Percentiles rank a stretch among this genome's conserved stretches.
These are phyloP conservation scores for Papiliotrema laurentii DNA, from an alignment of 1,284 basidiomycete species.

Conservation along the genomic window DNA sequence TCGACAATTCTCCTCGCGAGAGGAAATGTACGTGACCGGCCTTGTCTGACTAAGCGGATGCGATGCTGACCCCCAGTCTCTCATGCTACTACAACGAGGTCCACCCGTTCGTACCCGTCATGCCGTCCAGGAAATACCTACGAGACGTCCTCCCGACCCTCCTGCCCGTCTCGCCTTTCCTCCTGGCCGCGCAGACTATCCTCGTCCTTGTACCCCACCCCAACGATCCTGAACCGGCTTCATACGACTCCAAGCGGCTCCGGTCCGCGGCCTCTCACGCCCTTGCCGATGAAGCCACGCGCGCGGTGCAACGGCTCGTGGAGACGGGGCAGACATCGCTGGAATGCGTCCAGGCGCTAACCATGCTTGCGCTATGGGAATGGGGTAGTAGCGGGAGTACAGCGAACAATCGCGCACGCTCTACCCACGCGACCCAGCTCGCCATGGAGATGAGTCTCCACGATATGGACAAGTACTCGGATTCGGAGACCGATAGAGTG, in stretches of 20 bases:
- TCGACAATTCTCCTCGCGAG: constrained; percentile 26
- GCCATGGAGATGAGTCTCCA: constrained; percentile 45
- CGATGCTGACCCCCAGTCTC: constrained; percentile 19
- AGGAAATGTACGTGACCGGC: constrained; percentile 35
- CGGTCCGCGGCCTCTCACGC: constrained; percentile 28
- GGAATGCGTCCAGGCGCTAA: constrained; percentile 43
- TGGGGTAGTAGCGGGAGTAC: constrained; percentile 41
- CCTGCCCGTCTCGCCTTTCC: constrained; percentile 40
- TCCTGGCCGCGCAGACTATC: constrained; percentile 45
- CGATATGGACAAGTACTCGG: constrained; percentile 33
- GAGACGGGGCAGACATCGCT: constrained; percentile 17
- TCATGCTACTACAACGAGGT: constrained; percentile 46
- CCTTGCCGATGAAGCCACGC: constrained; percentile 22
- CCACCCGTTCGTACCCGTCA: constrained; percentile 45
- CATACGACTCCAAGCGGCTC: constrained; percentile 33
- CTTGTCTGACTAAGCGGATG: background rate
- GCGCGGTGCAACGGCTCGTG: constrained; percentile 17
- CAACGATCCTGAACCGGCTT: constrained; percentile 37
- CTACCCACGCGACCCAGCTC: constrained; percentile 33
- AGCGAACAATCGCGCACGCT: constrained; percentile 22
- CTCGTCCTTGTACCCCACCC: constrained; percentile 44
- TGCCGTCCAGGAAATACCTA: constrained; percentile 40
- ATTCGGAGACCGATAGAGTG: constrained; percentile 4
- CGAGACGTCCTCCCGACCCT: constrained; percentile 29
- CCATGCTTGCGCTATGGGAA: constrained; percentile 45